Conservation (phyloP, 306 rosid species). For the Clitoria ternatea region DNA sequence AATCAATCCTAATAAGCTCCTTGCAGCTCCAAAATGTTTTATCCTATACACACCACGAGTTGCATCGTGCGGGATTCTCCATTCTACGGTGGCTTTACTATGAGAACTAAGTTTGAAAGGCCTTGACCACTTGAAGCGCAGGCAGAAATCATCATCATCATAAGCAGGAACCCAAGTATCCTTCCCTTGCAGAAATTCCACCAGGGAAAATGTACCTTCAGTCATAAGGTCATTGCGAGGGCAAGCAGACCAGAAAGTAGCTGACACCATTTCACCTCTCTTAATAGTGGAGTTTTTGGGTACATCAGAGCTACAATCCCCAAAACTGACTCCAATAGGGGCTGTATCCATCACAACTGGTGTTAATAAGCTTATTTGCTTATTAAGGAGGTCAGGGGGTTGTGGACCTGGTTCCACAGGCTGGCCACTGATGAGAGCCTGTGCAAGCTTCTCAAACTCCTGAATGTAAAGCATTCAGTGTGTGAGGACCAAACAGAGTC, state of each 20-base stretch:
- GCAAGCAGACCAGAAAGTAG: conserved; percentile 82
- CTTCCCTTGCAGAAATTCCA: conserved; percentile 62
- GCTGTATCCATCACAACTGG: conserved; percentile 72
- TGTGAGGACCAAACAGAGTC: conserved; percentile 92
- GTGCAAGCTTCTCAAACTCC: conserved; percentile 83
- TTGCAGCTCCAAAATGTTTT: conserved; percentile 85
- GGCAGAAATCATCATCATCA: conserved; percentile 91
- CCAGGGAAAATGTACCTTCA: conserved; percentile 87
- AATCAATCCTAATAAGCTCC: conserved; percentile 54
- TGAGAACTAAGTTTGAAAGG: conserved; percentile 58
- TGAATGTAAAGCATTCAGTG: conserved; percentile 85
- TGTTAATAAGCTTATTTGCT: conserved; percentile 77
- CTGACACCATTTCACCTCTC: conserved; percentile 60
- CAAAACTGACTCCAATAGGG: conserved; percentile 58
- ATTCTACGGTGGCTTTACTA: conserved; percentile 69
- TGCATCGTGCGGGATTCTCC: conserved; percentile 70
- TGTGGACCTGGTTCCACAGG: conserved; percentile 65
- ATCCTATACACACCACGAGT: conserved; percentile 74
- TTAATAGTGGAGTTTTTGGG: conserved; percentile 67
- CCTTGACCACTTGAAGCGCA: conserved; percentile 85
- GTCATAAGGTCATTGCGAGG: conserved; percentile 95
- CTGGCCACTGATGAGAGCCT: conserved; percentile 45
- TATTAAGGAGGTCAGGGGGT: conserved; percentile 77
- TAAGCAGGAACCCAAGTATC: conserved; percentile 76
- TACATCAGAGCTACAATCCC: conserved; percentile 64